Conservation (phyloP, 495 filamentous ascomycete species). For the Elasticomyces elasticus region DNA sequence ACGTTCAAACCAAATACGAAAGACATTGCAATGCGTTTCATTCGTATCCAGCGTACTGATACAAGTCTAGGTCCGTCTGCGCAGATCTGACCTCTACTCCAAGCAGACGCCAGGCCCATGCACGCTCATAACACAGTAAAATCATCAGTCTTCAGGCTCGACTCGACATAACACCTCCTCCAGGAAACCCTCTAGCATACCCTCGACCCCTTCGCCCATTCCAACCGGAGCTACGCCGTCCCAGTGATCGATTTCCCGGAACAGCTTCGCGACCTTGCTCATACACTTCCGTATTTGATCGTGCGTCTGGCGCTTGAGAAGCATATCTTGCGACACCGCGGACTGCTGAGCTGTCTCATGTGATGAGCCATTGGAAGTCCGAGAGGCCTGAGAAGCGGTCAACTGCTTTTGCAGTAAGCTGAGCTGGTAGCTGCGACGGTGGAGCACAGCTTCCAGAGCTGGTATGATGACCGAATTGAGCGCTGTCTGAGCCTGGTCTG, state of each 20-base stretch:
- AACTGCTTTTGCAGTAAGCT: constrained; percentile 42
- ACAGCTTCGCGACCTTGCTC: constrained; percentile 62
- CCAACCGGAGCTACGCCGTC: constrained; percentile 75
- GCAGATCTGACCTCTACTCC: too few species aligned
- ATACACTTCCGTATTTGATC: constrained; percentile 70
- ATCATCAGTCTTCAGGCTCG: constrained; percentile 48
- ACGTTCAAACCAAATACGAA: not conserved
- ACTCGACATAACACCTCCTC: constrained; percentile 93
- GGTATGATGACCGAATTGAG: constrained; percentile 79
- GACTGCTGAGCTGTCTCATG: not conserved
- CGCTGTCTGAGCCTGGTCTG: constrained; percentile 41
- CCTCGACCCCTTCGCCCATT: constrained; percentile 80
- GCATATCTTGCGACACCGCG: constrained; percentile 30
- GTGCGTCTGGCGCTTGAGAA: constrained; percentile 60
- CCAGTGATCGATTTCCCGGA: constrained; percentile 76
- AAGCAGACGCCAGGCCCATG: too few species aligned
- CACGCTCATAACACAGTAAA: not conserved
- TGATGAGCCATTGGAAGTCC: not conserved
- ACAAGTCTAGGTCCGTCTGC: too few species aligned
- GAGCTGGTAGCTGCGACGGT: constrained; percentile 60
- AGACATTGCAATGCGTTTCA: not conserved
- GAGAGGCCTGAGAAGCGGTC: constrained; percentile 29
- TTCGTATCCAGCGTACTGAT: not conserved
- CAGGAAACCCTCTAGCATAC: constrained; percentile 80
- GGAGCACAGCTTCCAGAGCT: constrained; percentile 78